These are phyloP conservation scores for Stachybotrys elegans DNA, from an alignment of 2,329 filamentous ascomycete genomes.

Conservation along the genomic window DNA sequence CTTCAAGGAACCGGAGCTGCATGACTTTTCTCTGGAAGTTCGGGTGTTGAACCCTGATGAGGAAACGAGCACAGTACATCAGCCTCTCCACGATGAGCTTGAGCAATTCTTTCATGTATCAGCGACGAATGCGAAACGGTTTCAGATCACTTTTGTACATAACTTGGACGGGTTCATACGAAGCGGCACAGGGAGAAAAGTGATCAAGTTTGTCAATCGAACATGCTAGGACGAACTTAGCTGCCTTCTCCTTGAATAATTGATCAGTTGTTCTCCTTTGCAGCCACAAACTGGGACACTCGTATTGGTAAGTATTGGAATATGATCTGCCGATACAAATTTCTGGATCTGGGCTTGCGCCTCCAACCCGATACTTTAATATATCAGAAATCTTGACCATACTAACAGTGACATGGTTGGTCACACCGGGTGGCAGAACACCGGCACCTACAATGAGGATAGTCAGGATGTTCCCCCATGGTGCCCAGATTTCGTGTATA, in stretches of 20 bases:
- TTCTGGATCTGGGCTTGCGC: background rate
- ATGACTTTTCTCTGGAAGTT: conserved; percentile 19
- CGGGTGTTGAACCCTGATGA: conserved; percentile 18
- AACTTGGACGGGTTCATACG: conserved; percentile 24
- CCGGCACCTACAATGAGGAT: conserved; percentile 39
- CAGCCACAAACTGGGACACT: too few species aligned
- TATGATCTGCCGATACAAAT: too few species aligned
- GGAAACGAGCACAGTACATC: background rate
- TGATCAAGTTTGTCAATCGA: conserved; percentile 24
- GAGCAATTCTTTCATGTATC: conserved; percentile 18
- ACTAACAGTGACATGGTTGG: conserved; percentile 36
- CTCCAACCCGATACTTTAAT: conserved; percentile 12
- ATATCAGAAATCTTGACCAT: conserved; percentile 24
- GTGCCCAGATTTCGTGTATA: conserved; percentile 33
- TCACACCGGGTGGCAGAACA: conserved; percentile 39
- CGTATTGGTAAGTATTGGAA: too few species aligned
- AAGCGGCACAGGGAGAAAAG: conserved; percentile 18
- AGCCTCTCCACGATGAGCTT: conserved; percentile 14
- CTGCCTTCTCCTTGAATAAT: too few species aligned
- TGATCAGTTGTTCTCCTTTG: too few species aligned
- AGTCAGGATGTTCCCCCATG: conserved; percentile 26
- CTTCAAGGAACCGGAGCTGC: conserved; percentile 16
- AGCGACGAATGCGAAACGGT: conserved; percentile 22
- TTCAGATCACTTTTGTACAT: conserved; percentile 25
- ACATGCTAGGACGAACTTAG: too few species aligned